phyloP scores from a whole-genome alignment of 257 asterid species.

The Thymus quinquecostatus region DNA sequence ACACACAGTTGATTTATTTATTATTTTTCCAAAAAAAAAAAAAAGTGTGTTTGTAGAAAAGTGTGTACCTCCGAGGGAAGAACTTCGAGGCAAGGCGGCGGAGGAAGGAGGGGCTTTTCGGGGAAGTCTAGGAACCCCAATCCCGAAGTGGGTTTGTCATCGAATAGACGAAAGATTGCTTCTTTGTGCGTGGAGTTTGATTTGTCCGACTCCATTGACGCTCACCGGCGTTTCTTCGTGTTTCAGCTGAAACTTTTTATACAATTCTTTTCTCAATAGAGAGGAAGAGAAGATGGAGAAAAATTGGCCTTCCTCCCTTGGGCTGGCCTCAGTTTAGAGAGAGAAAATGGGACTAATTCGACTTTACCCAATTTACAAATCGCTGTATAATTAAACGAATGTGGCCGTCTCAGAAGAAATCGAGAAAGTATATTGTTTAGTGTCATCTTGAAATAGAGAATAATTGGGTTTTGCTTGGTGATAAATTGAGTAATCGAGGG shows the following conservation, averaged over 20 bases:
- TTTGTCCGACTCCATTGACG: conserved; percentile 46
- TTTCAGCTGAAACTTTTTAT: conserved; percentile 8
- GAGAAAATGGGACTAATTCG: too few relatives aligned
- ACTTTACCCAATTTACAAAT: too few relatives aligned
- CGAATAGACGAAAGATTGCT: conserved; percentile 58
- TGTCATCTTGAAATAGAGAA: too few relatives aligned
- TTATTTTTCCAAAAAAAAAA: neutral
- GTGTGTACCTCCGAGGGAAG: conserved; percentile 60
- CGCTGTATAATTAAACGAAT: too few relatives aligned
- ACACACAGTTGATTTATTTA: neutral
- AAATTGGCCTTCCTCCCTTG: neutral
- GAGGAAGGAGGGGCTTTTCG: conserved; percentile 58
- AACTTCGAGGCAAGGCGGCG: conserved; percentile 83
- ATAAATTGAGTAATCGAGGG: too few relatives aligned
- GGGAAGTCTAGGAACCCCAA: conserved; percentile 57
- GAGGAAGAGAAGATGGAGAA: too few relatives aligned
- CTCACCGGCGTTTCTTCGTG: conserved; percentile 18
- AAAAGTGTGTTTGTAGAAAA: neutral
- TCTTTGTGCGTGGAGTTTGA: conserved; percentile 37
- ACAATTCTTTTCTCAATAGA: too few relatives aligned
- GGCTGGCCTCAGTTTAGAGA: too few relatives aligned
- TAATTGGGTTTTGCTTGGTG: too few relatives aligned
- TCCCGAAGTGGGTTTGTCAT: conserved; percentile 51
- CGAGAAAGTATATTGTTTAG: too few relatives aligned
- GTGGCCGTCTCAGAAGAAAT: too few relatives aligned